Base-by-base conservation (phyloP, 768 basidiomycete species). In the Suillus cothurnatus region DNA sequence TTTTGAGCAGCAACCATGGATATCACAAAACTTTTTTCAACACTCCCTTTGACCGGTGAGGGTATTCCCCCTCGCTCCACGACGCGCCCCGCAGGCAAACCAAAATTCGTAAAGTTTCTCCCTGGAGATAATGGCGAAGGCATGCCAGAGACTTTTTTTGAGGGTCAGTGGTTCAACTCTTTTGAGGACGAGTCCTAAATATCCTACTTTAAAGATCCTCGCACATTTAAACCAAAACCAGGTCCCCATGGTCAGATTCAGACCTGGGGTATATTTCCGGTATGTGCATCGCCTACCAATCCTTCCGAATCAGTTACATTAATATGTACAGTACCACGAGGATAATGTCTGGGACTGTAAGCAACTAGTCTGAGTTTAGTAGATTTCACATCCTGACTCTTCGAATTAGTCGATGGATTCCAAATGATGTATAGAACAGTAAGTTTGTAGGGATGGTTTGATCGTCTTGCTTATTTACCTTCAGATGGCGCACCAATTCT, bases 181-280 rank as follows among this genome's bases (percentile, higher is more conserved):
- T 28, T 39, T 12, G 23, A 63, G 41, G 49, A 58, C 66, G 66
- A 68, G 56, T 63, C 66, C n/a, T 62, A 65, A 41, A 67, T 56
- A 36, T 39, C 41, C 19, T 36, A 53, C 36, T n/a, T 50, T 8
- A 7, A 49, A 77, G 60, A 61, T 61, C 60, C 50, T 36, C 60
- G 32, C 15, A 59, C 31, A n/a, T 39, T 38, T 7, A 49, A 59
- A 14, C 62, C 47, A 4, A 63, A 63, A 62, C 67, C 70, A n/a
- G 74, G 74, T 11, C 71, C 70, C 32, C 62, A 69, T 34, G 76
- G 76, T 15, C 68, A 76, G 63, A 68, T 74, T 34, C 74, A 75
- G 60, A 67, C 73, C n/a, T 77, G 76, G 76, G 76, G 74, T 3
- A 45, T 77, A 17, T 73, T 71, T 68, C 70, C 69, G 7, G 72